Base-by-base conservation (phyloP, 306 rosid species). In the Bauhinia variegata region DNA sequence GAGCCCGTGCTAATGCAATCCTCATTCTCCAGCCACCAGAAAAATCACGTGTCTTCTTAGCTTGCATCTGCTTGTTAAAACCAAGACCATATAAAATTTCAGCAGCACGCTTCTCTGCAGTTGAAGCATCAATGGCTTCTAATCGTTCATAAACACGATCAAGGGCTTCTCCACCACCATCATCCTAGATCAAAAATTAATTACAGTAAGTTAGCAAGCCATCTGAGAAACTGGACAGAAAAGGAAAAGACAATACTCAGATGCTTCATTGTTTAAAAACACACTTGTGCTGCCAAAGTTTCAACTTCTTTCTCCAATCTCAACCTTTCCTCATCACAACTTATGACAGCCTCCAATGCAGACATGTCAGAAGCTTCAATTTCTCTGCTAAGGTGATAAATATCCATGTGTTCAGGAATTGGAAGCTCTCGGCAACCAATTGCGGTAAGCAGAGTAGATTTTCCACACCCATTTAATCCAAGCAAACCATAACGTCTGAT, bases 21-120 rank as follows among this genome's bases (percentile, higher is more conserved):
- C 99, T 90, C 99, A 95, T 95, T 63, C 99, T 95, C 99, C 99
- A 95, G 54, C 99, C 99, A 80, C 99, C 99, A 48, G 99, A 95
- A 79, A 95, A 95, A 77, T 95, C 99, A 12, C 87, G 73, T 0
- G 97, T 95, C 77, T 85, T 90, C 89, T 90, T 90, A 28, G 84
- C 85, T 70, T 95, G 99, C 99, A 95, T 95, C 84, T 78, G 76
- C 84, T 90, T 95, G 87, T 83, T 51, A 79, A 95, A 95, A 28
- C 99, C 99, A 71, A 95, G 97, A 51, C 99, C 99, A 80, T 31
- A 78, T 38, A 95, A 82, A 49, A 95, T 95, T 81, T 95, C 99
- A 67, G 99, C 99, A 7, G 97, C 99, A 73, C 97, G 96, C 70
- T 95, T 95, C 81, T 95, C 99, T 3, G 99, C 99, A 46, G 99